These are phyloP conservation scores for Wickerhamiella spandovensis DNA, from an alignment of 805 yeast species.

Conservation along the genomic window DNA sequence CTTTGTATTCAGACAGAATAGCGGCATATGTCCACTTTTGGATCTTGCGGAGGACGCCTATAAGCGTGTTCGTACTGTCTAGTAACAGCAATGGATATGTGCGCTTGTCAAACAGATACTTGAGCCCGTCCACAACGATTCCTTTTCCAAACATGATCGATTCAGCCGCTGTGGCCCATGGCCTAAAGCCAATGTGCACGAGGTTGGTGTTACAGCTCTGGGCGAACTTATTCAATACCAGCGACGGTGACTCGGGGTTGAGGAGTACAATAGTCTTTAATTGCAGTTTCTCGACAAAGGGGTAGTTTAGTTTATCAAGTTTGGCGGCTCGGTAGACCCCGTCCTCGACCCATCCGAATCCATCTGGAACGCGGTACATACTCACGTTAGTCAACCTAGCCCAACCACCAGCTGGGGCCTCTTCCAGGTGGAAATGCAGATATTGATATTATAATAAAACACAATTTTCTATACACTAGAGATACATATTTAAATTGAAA, in stretches of 20 bases:
- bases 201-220: constrained; percentile 28
- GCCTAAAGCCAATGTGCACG: constrained; percentile 25
- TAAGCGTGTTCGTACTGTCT: constrained; percentile 66
- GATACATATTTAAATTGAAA: background rate
- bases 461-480: too few relatives aligned
- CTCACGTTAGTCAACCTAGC: background rate
- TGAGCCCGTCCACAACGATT: constrained; percentile 52
- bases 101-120: constrained; percentile 44
- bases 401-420: too few relatives aligned
- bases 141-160: constrained; percentile 68
- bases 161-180: constrained; percentile 32
- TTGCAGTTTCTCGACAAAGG: constrained; percentile 62
- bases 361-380: constrained; percentile 42
- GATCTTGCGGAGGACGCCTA: constrained; percentile 68
- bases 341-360: constrained; percentile 81
- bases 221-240: constrained; percentile 53
- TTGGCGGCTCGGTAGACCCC: constrained; percentile 75
- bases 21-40: constrained; percentile 85
- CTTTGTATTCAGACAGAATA: constrained; percentile 70
- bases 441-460: too few relatives aligned
- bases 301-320: constrained; percentile 54
- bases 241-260: constrained; percentile 77
- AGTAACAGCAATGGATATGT: constrained; percentile 60
- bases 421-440: too few relatives aligned
- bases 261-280: constrained; percentile 57